Base-by-base conservation (phyloP, 257 asterid species). In the Penstemon barbatus region DNA sequence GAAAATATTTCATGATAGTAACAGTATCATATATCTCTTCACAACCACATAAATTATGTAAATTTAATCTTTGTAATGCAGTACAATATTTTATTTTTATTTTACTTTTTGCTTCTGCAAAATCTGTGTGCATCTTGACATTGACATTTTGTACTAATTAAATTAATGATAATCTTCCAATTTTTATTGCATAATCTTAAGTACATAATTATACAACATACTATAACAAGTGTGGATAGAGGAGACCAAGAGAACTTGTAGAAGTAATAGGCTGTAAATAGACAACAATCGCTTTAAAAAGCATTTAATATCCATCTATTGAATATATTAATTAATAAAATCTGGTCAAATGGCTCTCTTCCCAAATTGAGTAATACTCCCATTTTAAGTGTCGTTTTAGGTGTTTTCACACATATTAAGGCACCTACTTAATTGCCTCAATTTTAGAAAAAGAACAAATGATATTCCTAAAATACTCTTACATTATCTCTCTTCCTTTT, bases 11-110 rank as follows among this genome's bases (percentile, higher is more conserved):
- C 61, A 40, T 61, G 60, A 67, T 13, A 8, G 71, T 55, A 8
- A 68, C 55, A 25, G 44, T 63, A 61, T 68, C 57, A 61, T 54
- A 63, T 69, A 48, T 41, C 33, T 70, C 54, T 56, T 46, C 11
- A 70, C 43, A 41, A 66, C 60, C 58, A 63, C 60, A 70, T n/a
- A 64, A 46, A 68, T 52, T 44, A 58, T 42, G 43, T 44, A 64
- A 60, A 10, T 15, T 59, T 33, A 53, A 19, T 53, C 69, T 51
- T 65, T 56, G 1, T 25, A 46, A 46, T 39, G 53, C 41, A 2
- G 25, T 69, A 58, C 72, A 53, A 33, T 68, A 33, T 55, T 69
- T 61, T 40, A 15, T n/a, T 67, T 58, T 49, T 25, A 18, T 15
- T 15, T 15, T 15, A 15, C 0, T 15, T 15, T 15, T 15, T 15